phyloP scores from a whole-genome alignment of 495 filamentous ascomycete species.

The Xylaria intraflava region DNA sequence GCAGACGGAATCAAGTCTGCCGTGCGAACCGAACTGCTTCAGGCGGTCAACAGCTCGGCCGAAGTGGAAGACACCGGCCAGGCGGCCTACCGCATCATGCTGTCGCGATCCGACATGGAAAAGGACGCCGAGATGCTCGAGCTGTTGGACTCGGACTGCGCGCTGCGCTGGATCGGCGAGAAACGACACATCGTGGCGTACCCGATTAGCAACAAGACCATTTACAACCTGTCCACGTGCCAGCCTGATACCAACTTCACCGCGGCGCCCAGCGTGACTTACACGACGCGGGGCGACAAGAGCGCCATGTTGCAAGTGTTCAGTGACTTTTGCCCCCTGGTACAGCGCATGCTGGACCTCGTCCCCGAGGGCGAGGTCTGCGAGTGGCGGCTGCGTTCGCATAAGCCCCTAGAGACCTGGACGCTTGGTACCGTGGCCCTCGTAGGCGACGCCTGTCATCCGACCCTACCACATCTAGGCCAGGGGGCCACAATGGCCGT shows the following conservation, averaged over 20 bases:
- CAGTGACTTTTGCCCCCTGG: constrained; percentile 62
- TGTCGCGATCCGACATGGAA: constrained; percentile 59
- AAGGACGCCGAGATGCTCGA: constrained; percentile 60
- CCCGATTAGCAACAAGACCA: constrained; percentile 62
- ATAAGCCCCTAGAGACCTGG: constrained; percentile 66
- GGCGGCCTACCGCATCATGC: constrained; percentile 82
- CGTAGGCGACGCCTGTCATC: constrained; percentile 73
- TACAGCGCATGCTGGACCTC: constrained; percentile 66
- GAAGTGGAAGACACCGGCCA: constrained; percentile 66
- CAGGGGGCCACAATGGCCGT: constrained; percentile 86
- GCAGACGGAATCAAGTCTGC: constrained; percentile 68
- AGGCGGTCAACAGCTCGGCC: constrained; percentile 44
- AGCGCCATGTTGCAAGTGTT: constrained; percentile 59
- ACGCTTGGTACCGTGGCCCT: constrained; percentile 59
- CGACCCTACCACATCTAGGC: constrained; percentile 67
- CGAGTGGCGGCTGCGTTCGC: constrained; percentile 71
- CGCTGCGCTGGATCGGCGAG: constrained; percentile 72
- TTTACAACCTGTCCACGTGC: constrained; percentile 72
- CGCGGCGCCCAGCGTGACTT: constrained; percentile 63
- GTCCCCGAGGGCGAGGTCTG: constrained; percentile 76
- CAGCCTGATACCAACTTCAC: constrained; percentile 73
- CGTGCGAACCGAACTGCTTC: constrained; percentile 57
- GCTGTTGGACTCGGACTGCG: constrained; percentile 59
- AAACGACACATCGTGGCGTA: constrained; percentile 80
- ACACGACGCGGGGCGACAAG: constrained; percentile 69